Conservation (phyloP, 2,329 filamentous ascomycete species). For the Volutella citrinella region DNA sequence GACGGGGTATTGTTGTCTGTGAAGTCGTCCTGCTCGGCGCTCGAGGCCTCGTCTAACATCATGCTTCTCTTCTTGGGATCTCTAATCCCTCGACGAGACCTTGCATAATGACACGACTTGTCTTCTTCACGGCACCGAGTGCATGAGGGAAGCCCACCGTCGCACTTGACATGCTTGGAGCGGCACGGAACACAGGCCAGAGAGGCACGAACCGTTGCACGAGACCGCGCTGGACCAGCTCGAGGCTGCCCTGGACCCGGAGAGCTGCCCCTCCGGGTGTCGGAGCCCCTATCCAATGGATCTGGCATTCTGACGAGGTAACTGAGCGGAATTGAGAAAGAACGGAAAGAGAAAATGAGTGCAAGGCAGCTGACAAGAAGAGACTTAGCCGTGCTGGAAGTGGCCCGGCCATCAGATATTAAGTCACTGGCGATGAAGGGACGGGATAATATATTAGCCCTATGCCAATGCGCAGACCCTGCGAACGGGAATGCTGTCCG, state of each 20-base stretch:
- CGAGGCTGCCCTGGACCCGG: slow-evolving; percentile 6
- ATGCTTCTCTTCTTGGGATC: slow-evolving; percentile 12
- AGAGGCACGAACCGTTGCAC: slow-evolving; percentile 17
- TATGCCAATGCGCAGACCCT: no score
- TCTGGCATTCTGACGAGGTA: no score
- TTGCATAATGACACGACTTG: slow-evolving; percentile 14
- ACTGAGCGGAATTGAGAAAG: no score
- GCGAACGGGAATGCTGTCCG: no score
- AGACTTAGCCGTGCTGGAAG: no score
- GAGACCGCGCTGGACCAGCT: slow-evolving; percentile 11
- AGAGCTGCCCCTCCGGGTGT: no score
- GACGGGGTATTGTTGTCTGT: slow-evolving; percentile 11
- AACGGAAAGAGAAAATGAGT: no score
- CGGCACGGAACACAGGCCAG: slow-evolving; percentile 21
- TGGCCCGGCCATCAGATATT: no score
- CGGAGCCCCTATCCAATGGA: slow-evolving; percentile 6
- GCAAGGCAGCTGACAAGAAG: no score
- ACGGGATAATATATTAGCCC: no score
- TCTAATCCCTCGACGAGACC: slow-evolving; percentile 19
- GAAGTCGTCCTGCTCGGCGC: slow-evolving; percentile 3
- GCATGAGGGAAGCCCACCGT: slow-evolving; percentile 16
- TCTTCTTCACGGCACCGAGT: slow-evolving; percentile 16
- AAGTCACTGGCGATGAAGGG: no score
- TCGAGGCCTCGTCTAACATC: slow-evolving; percentile 7
- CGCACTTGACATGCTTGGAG: slow-evolving; percentile 19